Conservation (phyloP, 108 stramenopile genomes). For the Pseudonitzschia delicatissima region DNA sequence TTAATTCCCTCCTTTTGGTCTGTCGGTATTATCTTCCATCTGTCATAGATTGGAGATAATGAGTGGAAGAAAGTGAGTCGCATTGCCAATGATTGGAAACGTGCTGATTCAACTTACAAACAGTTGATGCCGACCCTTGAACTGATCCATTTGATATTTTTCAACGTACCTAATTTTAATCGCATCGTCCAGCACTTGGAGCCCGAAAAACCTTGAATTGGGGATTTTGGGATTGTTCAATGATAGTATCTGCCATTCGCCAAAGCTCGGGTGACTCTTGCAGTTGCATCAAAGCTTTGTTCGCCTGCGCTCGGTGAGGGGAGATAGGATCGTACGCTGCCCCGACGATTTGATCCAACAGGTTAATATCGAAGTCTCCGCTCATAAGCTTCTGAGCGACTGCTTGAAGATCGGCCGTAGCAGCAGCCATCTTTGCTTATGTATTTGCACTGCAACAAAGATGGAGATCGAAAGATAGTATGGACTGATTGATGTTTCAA, state of each 20-base stretch:
- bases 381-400: constrained; percentile 25
- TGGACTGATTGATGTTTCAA: not conserved
- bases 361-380: constrained; percentile 74
- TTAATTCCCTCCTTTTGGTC: constrained; percentile 97
- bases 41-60: constrained; percentile 17
- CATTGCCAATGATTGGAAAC: no score
- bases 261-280: constrained; percentile 82
- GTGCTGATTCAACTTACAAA: no score
- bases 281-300: constrained; percentile 87
- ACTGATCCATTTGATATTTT: no score
- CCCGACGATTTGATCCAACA: constrained; percentile 80
- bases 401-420: constrained; percentile 10
- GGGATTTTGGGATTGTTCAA: constrained; percentile 80
- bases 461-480: not conserved
- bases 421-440: not conserved
- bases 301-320: constrained; percentile 79
- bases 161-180: constrained; percentile 74
- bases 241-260: constrained; percentile 84
- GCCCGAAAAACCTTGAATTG: constrained; percentile 84
- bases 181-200: constrained; percentile 87
- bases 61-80: constrained; percentile 8
- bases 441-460: not conserved
- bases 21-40: constrained; percentile 87
- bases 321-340: constrained; percentile 80
- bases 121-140: no score